A percentile compares a stretch with the other conserved stretches of the same genome.
Conservation (phyloP, 106 monocot genomes). For the Platanthera guangdongensis region DNA sequence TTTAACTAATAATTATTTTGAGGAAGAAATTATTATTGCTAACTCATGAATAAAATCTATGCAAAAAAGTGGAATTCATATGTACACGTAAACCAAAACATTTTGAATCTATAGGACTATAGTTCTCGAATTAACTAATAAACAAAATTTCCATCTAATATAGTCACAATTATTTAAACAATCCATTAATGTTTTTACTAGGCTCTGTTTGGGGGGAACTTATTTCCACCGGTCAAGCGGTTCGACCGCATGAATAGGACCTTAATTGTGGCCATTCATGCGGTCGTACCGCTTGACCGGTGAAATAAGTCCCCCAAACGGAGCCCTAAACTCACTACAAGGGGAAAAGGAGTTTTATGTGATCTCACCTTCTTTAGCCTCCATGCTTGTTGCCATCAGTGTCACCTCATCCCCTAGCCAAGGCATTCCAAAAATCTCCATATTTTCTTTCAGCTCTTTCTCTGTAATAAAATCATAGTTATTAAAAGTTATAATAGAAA, state of each 20-base stretch:
- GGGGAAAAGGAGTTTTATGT: background rate
- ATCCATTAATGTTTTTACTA: background rate
- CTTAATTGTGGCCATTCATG: too few relatives aligned
- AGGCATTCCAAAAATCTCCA: constrained; percentile 78
- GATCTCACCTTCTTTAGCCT: constrained; percentile 71
- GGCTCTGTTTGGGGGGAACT: too few relatives aligned
- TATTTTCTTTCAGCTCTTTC: constrained; percentile 68
- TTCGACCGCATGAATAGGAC: too few relatives aligned
- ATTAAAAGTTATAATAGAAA: background rate
- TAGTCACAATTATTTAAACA: background rate
- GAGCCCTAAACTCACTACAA: too few relatives aligned
- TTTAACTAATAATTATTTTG: too few relatives aligned
- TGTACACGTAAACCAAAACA: too few relatives aligned
- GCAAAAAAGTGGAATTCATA: too few relatives aligned
- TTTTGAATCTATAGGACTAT: background rate
- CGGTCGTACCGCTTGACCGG: too few relatives aligned
- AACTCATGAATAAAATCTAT: too few relatives aligned
- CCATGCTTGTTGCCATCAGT: constrained; percentile 85
- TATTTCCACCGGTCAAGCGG: too few relatives aligned
- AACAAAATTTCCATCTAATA: background rate
- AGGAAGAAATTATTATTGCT: too few relatives aligned
- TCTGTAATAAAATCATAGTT: constrained; percentile 24
- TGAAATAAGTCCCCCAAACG: too few relatives aligned
- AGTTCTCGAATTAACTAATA: background rate
- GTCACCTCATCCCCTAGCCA: constrained; percentile 95